A percentile compares a stretch with the other conserved stretches of the same genome.
Evolutionary conservation across 805 yeast species (phyloP).

Genomic region (Starmerella cellae): DNA sequence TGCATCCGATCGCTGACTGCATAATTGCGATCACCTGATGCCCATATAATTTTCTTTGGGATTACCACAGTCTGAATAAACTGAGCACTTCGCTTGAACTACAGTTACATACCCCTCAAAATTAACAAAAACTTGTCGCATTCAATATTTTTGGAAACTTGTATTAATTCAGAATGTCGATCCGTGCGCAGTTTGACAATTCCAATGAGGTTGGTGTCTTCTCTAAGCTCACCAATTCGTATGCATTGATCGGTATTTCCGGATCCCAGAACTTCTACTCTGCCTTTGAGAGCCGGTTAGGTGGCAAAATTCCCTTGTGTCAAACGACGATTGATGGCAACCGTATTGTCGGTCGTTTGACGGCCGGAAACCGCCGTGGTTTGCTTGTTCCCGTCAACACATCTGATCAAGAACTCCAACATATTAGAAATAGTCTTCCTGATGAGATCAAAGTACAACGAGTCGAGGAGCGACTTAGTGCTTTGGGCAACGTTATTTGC

Average conservation of each 20-base stretch:
- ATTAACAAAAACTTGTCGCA: too few species aligned
- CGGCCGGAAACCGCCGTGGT: conserved; percentile 97
- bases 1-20: background rate
- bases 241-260: conserved; percentile 92
- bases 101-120: too few species aligned
- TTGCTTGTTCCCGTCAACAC: conserved; percentile 93
- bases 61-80: too few species aligned
- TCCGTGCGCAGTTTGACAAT: conserved; percentile 25
- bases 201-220: conserved; percentile 26
- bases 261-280: conserved; percentile 77
- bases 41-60: background rate
- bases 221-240: conserved; percentile 78
- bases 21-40: background rate
- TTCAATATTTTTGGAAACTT: too few species aligned
- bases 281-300: conserved; percentile 94
- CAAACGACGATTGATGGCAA: conserved; percentile 98
- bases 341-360: conserved; percentile 94
- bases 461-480: conserved; percentile 93
- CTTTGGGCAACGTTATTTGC: conserved; percentile 94
- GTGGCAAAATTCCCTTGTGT: conserved; percentile 90
- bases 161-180: conserved; percentile 15
- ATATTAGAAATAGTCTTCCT: conserved; percentile 89
- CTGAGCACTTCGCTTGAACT: too few species aligned
- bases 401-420: conserved; percentile 96
- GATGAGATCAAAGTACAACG: conserved; percentile 92